These are phyloP conservation scores for Sugiyamaella castrensis DNA, from an alignment of 1,139 yeast species.

Conservation along the genomic window DNA sequence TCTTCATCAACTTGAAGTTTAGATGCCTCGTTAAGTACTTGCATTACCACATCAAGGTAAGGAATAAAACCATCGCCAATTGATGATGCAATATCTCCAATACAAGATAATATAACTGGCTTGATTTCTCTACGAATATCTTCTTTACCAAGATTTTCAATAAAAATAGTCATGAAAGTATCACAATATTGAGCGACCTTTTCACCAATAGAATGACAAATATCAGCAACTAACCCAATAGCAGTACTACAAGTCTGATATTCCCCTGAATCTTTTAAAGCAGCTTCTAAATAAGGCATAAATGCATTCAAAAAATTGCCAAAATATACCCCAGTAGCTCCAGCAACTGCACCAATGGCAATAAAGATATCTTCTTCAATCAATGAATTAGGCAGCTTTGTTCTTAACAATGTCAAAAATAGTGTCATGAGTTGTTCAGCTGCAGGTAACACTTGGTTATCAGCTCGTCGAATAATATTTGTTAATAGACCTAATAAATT, in stretches of 20 bases:
- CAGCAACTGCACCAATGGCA: constrained; percentile 86
- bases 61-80: constrained; percentile 72
- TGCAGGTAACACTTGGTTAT: constrained; percentile 59
- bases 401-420: constrained; percentile 66
- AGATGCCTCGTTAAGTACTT: constrained; percentile 59
- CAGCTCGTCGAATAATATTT: constrained; percentile 81
- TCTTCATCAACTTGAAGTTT: constrained; percentile 49
- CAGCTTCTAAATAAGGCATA: constrained; percentile 74
- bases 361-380: constrained; percentile 93
- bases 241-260: constrained; percentile 84
- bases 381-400: constrained; percentile 60
- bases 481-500: constrained; percentile 85
- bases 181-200: constrained; percentile 70
- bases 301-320: constrained; percentile 75
- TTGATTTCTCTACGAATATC: constrained; percentile 74
- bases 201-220: constrained; percentile 83
- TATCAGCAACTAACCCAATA: constrained; percentile 94
- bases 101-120: constrained; percentile 88
- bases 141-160: constrained; percentile 62
- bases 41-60: constrained; percentile 77
- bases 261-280: constrained; percentile 70
- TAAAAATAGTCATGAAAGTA: constrained; percentile 78
- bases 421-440: constrained; percentile 83
- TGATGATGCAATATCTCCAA: constrained; percentile 93
- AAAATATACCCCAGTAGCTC: constrained; percentile 69